Percentiles rank a stretch among this genome's conserved stretches.
Evolutionary conservation across 2,329 filamentous ascomycete genomes (phyloP).

Genomic region (Talaromyces sp.): DNA sequence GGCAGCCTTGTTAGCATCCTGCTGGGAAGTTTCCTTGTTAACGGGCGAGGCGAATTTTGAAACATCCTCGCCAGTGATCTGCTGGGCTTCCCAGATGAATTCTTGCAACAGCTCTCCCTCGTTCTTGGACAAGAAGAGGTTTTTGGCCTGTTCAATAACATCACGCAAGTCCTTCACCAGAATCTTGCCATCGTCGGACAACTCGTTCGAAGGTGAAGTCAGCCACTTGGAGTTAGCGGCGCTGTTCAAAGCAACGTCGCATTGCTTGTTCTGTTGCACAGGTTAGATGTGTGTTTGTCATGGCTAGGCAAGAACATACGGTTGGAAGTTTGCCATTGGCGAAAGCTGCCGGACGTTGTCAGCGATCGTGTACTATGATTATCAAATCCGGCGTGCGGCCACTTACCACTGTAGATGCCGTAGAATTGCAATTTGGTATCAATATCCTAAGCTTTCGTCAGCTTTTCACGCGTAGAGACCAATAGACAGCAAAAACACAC

Average conservation of each 20-base stretch:
- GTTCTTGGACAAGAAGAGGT: constrained; percentile 86
- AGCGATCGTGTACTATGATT: constrained; percentile 11
- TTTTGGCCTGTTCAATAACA: constrained; percentile 78
- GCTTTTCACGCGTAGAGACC: neutral
- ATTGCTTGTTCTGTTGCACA: constrained; percentile 72
- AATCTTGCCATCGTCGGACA: constrained; percentile 75
- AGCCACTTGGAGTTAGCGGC: constrained; percentile 68
- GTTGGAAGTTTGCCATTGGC: constrained; percentile 85
- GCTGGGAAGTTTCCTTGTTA: constrained; percentile 68
- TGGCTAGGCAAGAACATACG: constrained; percentile 44
- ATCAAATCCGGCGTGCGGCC: constrained; percentile 7
- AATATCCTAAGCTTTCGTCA: constrained; percentile 53
- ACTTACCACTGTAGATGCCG: constrained; percentile 66
- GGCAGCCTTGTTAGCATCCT: constrained; percentile 76
- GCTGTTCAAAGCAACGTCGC: constrained; percentile 90
- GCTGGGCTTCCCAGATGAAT: constrained; percentile 90
- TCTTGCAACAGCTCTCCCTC: constrained; percentile 90
- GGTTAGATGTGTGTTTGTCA: neutral
- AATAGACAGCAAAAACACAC: constrained; percentile 26
- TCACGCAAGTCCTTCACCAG: constrained; percentile 71
- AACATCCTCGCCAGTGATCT: constrained; percentile 61
- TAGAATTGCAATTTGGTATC: constrained; percentile 93
- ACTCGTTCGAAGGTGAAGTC: constrained; percentile 62
- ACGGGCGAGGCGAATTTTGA: constrained; percentile 60
- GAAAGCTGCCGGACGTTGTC: constrained; percentile 57